Percentiles rank a stretch among this genome's conserved stretches.
phyloP scores from a whole-genome alignment of 2,329 filamentous ascomycete genomes.

The Penicillium carneum region DNA sequence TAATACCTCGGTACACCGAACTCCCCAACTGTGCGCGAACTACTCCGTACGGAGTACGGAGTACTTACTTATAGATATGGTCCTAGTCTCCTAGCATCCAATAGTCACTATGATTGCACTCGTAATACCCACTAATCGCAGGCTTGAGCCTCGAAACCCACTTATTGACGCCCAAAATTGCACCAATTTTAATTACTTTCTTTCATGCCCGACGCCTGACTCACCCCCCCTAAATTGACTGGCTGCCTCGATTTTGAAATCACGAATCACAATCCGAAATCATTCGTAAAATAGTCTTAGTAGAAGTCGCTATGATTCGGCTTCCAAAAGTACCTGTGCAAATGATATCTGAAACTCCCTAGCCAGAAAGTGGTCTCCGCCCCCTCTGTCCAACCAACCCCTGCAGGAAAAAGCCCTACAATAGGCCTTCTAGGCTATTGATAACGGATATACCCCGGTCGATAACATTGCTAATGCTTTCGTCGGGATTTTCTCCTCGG shows the following conservation, averaged over 20 bases:
- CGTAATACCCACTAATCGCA: slow-evolving; percentile 1
- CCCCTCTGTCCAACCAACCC: slow-evolving; percentile 1
- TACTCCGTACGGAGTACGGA: not conserved
- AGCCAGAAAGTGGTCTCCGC: not conserved
- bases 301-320: not conserved
- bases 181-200: slow-evolving; percentile 21
- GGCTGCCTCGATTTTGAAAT: slow-evolving; percentile 9
- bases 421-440: slow-evolving; percentile 6
- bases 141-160: slow-evolving; percentile 19
- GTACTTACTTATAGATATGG: not conserved
- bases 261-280: slow-evolving; percentile 2
- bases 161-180: slow-evolving; percentile 28
- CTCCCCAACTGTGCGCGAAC: slow-evolving; percentile 9
- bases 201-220: slow-evolving; percentile 37
- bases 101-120: slow-evolving; percentile 15
- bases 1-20: slow-evolving; percentile 5
- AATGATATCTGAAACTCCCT: slow-evolving; percentile 19
- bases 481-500: not conserved
- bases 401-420: slow-evolving; percentile 1
- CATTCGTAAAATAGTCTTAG: not conserved
- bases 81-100: not conserved
- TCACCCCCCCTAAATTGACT: slow-evolving; percentile 25
- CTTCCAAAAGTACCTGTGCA: slow-evolving; percentile 3
- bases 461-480: not conserved
- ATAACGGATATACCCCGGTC: not conserved